Evolutionary conservation across 208 protist genomes (phyloP).

Genomic region (Wallacemonas sp.): DNA sequence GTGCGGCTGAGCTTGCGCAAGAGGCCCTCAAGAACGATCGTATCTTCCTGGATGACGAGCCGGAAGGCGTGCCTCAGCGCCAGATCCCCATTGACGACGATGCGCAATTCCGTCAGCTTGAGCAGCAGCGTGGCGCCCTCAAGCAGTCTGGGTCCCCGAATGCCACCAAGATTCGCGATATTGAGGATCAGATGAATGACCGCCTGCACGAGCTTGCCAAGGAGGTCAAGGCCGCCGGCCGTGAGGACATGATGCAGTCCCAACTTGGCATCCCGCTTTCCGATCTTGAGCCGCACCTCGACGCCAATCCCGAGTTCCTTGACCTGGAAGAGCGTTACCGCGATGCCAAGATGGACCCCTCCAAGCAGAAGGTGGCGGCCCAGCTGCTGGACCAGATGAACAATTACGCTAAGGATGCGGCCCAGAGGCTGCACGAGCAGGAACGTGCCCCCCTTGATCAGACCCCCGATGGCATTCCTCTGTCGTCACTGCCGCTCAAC

Average conservation of each 20-base stretch:
- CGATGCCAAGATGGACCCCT: constrained; percentile 47
- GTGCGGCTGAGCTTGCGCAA: constrained; percentile 54
- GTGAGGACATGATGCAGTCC: constrained; percentile 57
- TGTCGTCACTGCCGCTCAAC: constrained; percentile 65
- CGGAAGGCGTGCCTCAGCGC: constrained; percentile 58
- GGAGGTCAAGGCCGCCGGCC: constrained; percentile 52
- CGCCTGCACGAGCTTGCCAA: constrained; percentile 44
- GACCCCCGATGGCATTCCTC: constrained; percentile 60
- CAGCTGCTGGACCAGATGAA: constrained; percentile 77
- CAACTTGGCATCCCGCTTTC: constrained; percentile 56
- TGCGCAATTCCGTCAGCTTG: constrained; percentile 52
- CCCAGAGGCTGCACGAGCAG: constrained; percentile 55
- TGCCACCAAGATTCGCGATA: constrained; percentile 34
- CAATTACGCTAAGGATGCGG: constrained; percentile 63
- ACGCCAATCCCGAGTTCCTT: constrained; percentile 61
- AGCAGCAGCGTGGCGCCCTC: constrained; percentile 63
- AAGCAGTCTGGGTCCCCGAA: constrained; percentile 41
- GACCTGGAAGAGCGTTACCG: constrained; percentile 76
- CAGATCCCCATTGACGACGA: constrained; percentile 72
- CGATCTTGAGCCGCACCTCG: constrained; percentile 45
- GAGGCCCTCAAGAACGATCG: constrained; percentile 76
- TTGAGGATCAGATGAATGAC: constrained; percentile 80
- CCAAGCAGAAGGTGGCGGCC: constrained; percentile 42
- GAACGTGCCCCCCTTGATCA: constrained; percentile 47
- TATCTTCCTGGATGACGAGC: constrained; percentile 73